phyloP scores from a whole-genome alignment of 768 basidiomycete genomes.

The Russula ochroleuca region DNA sequence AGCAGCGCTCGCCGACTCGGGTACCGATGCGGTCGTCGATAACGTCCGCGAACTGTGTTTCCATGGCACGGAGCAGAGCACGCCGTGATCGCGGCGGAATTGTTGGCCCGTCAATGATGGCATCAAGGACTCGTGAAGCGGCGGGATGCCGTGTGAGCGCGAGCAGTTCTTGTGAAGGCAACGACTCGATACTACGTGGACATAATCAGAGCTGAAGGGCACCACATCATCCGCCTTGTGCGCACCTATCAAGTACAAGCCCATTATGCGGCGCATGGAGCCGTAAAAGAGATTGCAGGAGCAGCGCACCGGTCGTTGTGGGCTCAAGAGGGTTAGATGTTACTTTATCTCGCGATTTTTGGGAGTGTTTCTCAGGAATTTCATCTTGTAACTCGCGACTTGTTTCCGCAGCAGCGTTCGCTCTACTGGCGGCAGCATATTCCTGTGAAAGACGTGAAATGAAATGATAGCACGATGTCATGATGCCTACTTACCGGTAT shows the following conservation, averaged over 20 bases:
- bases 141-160: constrained; percentile 61
- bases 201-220: neutral
- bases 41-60: constrained; percentile 74
- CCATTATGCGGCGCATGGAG: constrained; percentile 64
- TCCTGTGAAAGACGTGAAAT: constrained; percentile 25
- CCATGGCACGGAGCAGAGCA: constrained; percentile 65
- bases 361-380: constrained; percentile 29
- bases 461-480: neutral
- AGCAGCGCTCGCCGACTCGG: constrained; percentile 85
- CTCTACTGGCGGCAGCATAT: constrained; percentile 25
- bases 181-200: constrained; percentile 49
- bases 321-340: constrained; percentile 47
- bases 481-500: constrained; percentile 10
- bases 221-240: neutral
- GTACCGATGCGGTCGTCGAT: constrained; percentile 90
- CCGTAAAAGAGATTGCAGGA: constrained; percentile 78
- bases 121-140: constrained; percentile 75
- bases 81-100: constrained; percentile 63
- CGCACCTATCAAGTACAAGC: constrained; percentile 65
- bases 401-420: constrained; percentile 1
- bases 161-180: constrained; percentile 57
- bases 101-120: constrained; percentile 61
- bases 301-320: constrained; percentile 77
- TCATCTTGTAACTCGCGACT: constrained; percentile 13
- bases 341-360: constrained; percentile 12